Conservation (phyloP, 208 protist species). For the Trypanosomatidae sp. region DNA sequence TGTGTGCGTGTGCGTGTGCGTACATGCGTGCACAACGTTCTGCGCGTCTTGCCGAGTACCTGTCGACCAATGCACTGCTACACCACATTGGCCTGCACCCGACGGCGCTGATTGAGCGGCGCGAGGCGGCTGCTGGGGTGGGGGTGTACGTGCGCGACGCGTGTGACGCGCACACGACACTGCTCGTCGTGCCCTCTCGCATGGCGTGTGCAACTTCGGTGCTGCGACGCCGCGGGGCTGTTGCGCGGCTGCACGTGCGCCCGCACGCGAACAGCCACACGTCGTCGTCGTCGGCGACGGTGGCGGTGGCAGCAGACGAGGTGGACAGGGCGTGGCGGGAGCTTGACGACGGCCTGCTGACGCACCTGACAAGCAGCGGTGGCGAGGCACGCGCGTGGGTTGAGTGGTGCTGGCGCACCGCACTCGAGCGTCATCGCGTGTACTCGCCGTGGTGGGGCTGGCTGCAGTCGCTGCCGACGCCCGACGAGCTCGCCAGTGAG, state of each 20-base stretch:
- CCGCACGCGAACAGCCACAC: no score
- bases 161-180: conserved; percentile 60
- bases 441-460: conserved; percentile 75
- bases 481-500: conserved; percentile 15
- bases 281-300: no score
- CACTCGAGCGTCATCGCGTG: conserved; percentile 61
- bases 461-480: conserved; percentile 44
- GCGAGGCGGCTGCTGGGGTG: conserved; percentile 44
- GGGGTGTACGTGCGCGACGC: conserved; percentile 78
- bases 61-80: conserved; percentile 75
- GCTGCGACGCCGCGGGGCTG: conserved; percentile 25
- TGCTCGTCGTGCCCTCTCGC: conserved; percentile 63
- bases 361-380: conserved; percentile 23
- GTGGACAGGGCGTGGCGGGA: no score
- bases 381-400: conserved; percentile 24
- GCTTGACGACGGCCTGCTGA: conserved; percentile 34
- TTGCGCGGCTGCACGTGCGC: neutral
- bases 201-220: conserved; percentile 34
- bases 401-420: conserved; percentile 58
- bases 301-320: no score
- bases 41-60: conserved; percentile 74
- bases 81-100: conserved; percentile 63
- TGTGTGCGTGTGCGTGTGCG: neutral
- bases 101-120: conserved; percentile 69
- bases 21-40: conserved; percentile 21